These are phyloP conservation scores for Cicer bijugum DNA, from an alignment of 306 rosid species.

Conservation along the genomic window DNA sequence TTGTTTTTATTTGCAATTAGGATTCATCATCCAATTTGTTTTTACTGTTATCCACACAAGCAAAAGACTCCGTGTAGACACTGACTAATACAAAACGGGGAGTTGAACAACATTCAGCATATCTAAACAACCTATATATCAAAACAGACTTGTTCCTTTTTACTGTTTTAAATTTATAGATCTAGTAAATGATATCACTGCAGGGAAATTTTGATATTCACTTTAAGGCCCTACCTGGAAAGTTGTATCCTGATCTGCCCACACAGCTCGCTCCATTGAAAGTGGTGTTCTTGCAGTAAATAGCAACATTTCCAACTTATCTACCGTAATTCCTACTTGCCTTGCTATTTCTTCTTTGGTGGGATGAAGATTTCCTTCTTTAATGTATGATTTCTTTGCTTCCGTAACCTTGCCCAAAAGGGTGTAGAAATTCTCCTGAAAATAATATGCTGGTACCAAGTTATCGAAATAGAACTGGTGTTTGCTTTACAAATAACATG, in stretches of 20 bases:
- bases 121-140: slow-evolving; percentile 13
- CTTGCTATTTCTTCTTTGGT: slow-evolving; percentile 78
- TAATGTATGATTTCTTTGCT: slow-evolving; percentile 70
- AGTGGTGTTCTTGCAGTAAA: slow-evolving; percentile 69
- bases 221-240: slow-evolving; percentile 68
- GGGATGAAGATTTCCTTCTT: slow-evolving; percentile 72
- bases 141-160: slow-evolving; percentile 10
- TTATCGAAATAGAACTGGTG: slow-evolving; percentile 30
- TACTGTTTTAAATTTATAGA: slow-evolving; percentile 34
- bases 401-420: slow-evolving; percentile 73
- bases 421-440: slow-evolving; percentile 77
- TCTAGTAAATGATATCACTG: slow-evolving; percentile 13
- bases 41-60: slow-evolving; percentile 25
- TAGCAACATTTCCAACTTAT: slow-evolving; percentile 68
- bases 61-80: not conserved
- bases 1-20: slow-evolving; percentile 18
- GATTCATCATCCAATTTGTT: slow-evolving; percentile 28
- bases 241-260: slow-evolving; percentile 85
- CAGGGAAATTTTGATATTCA: slow-evolving; percentile 22
- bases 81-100: slow-evolving; percentile 21
- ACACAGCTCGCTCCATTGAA: slow-evolving; percentile 82
- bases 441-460: slow-evolving; percentile 31
- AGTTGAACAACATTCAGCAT: slow-evolving; percentile 6
- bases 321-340: slow-evolving; percentile 70
- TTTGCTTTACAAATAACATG: slow-evolving; percentile 19